Evolutionary conservation across 1,284 basidiomycete genomes (phyloP), one percentile per base, ranked within the genome.

Genomic region (Taiwanofungus camphoratus): DNA sequence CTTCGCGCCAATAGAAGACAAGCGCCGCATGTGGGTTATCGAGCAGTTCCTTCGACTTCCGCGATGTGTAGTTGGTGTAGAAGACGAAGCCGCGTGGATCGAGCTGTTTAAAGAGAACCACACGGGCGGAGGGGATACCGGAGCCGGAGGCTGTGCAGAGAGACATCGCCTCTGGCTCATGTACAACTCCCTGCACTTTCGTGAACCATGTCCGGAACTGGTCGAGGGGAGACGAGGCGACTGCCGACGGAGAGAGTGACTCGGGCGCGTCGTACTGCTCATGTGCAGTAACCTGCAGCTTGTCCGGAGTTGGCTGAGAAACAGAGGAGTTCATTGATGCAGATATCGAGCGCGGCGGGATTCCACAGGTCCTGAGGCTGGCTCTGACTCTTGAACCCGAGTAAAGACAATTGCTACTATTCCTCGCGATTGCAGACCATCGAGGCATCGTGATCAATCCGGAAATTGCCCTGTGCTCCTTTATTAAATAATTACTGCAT

Each of bases 61-160:
- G 79, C 15, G 92, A 95, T 27, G 77, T 76, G 70, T 99, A 99
- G 69, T 99, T 99, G 27, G 93, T 95, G 74, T 80, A 99, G 69
- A 98, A 97, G 42, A 95, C 78, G 67, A 99, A 97, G 27, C 94
- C 93, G 39, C 70, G 76, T 19, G 72, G 59, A 66, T 95, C 89
- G 56, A 91, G 79, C 56, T 92, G 79, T 65, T 97, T 98, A 58
- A 98, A 82, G 50, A 98, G 81, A 39, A 98, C 94, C 58, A 92
- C 77, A 49, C 94, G 83, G 3, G 87, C 79, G 9, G 90, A 92
- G 13, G 95, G 95, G 47, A 91, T 75, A 33, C 86, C 87, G 0
- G 63, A 50, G 7, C 77, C 56, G 0, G 83, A 79, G n/a, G 80
- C 77, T 34, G 93, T 96, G 34, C 87, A 87, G 41, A 97, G 63